phyloP scores from a whole-genome alignment of 768 basidiomycete genomes.

The Mrakia frigida region DNA sequence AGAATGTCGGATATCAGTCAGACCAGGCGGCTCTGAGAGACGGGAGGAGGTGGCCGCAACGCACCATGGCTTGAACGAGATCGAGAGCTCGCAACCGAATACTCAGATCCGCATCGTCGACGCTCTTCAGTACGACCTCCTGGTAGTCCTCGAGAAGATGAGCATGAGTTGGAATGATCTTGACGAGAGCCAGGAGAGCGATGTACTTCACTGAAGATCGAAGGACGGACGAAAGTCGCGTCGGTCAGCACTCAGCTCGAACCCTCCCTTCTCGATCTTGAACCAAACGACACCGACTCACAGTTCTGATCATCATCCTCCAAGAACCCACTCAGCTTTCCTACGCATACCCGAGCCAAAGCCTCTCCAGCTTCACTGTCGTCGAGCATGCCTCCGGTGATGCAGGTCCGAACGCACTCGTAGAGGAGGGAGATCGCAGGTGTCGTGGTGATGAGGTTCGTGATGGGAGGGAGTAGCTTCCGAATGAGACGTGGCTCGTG shows the following conservation, averaged over 20 bases:
- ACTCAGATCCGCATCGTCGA: slow-evolving; percentile 89
- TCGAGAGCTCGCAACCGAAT: slow-evolving; percentile 95
- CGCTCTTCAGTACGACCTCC: slow-evolving; percentile 78
- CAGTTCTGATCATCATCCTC: slow-evolving; percentile 92
- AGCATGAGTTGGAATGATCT: slow-evolving; percentile 89
- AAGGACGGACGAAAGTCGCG: background rate
- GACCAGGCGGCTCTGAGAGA: background rate
- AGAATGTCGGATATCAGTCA: background rate
- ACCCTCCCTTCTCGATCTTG: background rate
- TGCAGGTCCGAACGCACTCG: slow-evolving; percentile 97
- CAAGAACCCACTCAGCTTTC: slow-evolving; percentile 86
- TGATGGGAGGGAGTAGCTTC: slow-evolving; percentile 90
- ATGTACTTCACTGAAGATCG: slow-evolving; percentile 81
- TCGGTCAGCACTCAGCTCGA: background rate
- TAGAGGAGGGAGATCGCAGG: slow-evolving; percentile 92
- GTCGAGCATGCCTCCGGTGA: slow-evolving; percentile 92
- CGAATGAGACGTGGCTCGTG: slow-evolving; percentile 87
- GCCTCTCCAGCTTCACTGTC: slow-evolving; percentile 62
- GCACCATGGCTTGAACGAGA: slow-evolving; percentile 85
- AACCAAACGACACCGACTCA: slow-evolving; percentile 48
- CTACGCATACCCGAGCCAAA: slow-evolving; percentile 80
- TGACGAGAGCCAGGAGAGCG: slow-evolving; percentile 85
- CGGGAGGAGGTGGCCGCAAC: slow-evolving; percentile 28
- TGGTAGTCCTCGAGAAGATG: slow-evolving; percentile 86
- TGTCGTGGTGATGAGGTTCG: slow-evolving; percentile 90